Evolutionary conservation across 306 rosid species (phyloP), one percentile per base, ranked within the genome.

Genomic region (Mimosa pudica): DNA sequence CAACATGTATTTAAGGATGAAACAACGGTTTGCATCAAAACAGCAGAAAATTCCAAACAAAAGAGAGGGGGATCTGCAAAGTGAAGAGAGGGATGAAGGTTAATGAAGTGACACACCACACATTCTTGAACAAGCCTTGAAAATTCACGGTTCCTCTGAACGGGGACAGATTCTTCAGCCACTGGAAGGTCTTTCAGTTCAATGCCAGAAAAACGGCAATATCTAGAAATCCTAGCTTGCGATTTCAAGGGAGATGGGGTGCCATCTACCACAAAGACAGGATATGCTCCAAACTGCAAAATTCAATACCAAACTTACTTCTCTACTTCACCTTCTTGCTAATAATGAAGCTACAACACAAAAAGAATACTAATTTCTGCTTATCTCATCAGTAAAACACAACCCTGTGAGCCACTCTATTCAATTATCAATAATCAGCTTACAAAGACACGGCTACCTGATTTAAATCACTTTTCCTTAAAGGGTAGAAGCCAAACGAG

Each of bases 241-340:
- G 94, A 89, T 86, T 95, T 93, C 78, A 93, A 36, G 0, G 83
- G 93, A 0, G 98, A 93, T 3, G 99, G 94, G 75, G 86, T 89
- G 78, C 98, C 99, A 78, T 95, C 98, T 81, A 88, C 85, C 72
- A 95, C 82, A 54, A 95, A 95, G 80, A 95, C 96, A 0, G 94
- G 97, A 82, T 87, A 86, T 14, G 97, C 99, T 76, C 99, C 99
- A 87, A 91, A 93, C 98, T 95, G 85, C 74, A 85, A 82, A 70
- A 80, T 10, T 60, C 55, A 70, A 36, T 7, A 32, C 66, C 18
- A 17, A 42, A 9, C 20, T 9, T n/a, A 67, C 14, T n/a, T 11
- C 73, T 24, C 41, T 32, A 17, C 47, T 55, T 49, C 70, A 49
- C 46, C 35, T 44, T 65, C 48, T 20, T 30, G 41, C 54, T 46